Evolutionary conservation across 1,284 basidiomycete genomes (phyloP).

Genomic region (Taiwanofungus camphoratus): DNA sequence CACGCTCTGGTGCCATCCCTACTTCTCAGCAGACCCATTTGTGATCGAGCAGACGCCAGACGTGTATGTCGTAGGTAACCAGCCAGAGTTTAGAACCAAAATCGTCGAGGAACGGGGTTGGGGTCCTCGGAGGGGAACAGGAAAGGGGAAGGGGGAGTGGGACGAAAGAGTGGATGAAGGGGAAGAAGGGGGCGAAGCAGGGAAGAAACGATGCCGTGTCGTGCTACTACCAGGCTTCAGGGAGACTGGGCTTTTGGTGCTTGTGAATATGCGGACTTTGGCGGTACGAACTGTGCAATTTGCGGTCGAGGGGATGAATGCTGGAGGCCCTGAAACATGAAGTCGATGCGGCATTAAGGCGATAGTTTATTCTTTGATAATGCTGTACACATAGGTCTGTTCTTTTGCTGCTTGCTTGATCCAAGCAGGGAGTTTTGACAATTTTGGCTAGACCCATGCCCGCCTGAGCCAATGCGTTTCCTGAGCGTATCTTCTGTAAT

Average conservation of each 20-base stretch:
- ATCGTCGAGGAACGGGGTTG: slow-evolving; percentile 44
- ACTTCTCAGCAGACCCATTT: slow-evolving; percentile 86
- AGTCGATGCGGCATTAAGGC: background rate
- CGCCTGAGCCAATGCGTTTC: no score
- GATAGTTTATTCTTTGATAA: background rate
- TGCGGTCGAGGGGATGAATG: slow-evolving; percentile 27
- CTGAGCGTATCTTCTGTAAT: no score
- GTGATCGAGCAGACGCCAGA: slow-evolving; percentile 81
- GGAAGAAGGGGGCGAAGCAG: slow-evolving; percentile 17
- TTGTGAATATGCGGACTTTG: slow-evolving; percentile 56
- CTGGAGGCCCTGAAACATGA: slow-evolving; percentile 15
- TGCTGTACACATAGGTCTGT: background rate
- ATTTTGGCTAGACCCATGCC: no score
- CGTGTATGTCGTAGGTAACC: slow-evolving; percentile 90
- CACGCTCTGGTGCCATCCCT: slow-evolving; percentile 98
- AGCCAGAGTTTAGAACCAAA: slow-evolving; percentile 76
- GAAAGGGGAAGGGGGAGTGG: slow-evolving; percentile 30
- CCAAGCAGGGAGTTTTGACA: no score
- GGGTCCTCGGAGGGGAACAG: slow-evolving; percentile 23
- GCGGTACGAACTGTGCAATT: slow-evolving; percentile 37
- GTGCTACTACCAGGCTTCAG: slow-evolving; percentile 84
- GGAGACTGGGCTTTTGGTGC: slow-evolving; percentile 53
- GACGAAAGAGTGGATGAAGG: slow-evolving; percentile 27
- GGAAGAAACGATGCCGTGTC: slow-evolving; percentile 57
- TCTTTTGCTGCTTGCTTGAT: no score